These are phyloP conservation scores for Vanrija humicola DNA, from an alignment of 1,284 basidiomycete genomes.

Conservation along the genomic window DNA sequence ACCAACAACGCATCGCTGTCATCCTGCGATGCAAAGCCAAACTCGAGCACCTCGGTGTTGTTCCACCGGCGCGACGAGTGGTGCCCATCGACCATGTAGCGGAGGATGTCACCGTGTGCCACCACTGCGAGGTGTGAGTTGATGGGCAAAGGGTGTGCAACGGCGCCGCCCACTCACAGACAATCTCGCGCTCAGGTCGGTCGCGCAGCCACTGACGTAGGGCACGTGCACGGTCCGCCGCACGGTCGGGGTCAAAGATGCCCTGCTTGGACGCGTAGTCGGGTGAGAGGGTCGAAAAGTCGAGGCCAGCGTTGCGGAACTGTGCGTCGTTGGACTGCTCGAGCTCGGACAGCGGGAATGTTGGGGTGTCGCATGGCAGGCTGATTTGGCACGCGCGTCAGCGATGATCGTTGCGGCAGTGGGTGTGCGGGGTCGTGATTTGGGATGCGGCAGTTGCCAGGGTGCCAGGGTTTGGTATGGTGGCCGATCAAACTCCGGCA, in stretches of 20 bases:
- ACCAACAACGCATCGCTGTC: conserved; percentile 37
- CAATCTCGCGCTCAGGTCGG: conserved; percentile 44
- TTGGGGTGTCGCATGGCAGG: conserved; percentile 44
- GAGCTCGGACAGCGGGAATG: conserved; percentile 33
- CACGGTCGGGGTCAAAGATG: conserved; percentile 36
- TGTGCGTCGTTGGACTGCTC: conserved; percentile 36
- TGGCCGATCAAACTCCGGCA: no score
- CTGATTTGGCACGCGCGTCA: conserved; percentile 9
- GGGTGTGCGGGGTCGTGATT: background rate
- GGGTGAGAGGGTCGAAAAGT: conserved; percentile 36
- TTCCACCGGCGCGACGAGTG: conserved; percentile 38
- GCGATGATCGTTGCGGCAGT: background rate
- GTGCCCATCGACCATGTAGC: conserved; percentile 39
- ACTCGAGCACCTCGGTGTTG: conserved; percentile 44
- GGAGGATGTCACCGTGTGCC: conserved; percentile 48
- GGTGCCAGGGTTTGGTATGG: background rate
- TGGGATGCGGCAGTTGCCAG: no score
- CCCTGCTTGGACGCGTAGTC: conserved; percentile 46
- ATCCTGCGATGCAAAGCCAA: conserved; percentile 31
- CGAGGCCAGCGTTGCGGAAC: conserved; percentile 34
- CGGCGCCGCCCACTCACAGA: conserved; percentile 26
- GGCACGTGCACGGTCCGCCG: conserved; percentile 30
- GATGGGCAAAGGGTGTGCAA: no score
- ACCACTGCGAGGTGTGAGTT: conserved; percentile 28
- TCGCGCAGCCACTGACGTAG: conserved; percentile 43